phyloP scores from a whole-genome alignment of 2,329 filamentous ascomycete species.

The Didymella pinodella region DNA sequence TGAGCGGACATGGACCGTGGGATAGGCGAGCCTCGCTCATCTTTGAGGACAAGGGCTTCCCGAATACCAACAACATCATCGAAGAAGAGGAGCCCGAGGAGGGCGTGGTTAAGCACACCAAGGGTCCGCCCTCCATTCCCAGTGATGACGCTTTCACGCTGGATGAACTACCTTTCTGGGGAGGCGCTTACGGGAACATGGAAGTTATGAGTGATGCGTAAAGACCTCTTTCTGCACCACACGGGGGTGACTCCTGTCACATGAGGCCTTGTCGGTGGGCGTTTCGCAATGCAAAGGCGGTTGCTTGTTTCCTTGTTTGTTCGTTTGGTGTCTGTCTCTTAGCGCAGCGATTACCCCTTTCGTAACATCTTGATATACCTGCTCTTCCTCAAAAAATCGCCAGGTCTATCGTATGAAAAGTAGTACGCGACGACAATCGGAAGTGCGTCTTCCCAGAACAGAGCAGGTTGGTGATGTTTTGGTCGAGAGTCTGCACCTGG shows the following conservation, averaged over 20 bases:
- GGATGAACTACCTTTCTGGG: conserved; percentile 51
- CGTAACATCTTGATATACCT: conserved; percentile 8
- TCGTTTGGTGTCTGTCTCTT: conserved; percentile 15
- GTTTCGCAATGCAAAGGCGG: background rate
- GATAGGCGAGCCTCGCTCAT: conserved; percentile 48
- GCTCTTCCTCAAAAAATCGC: conserved; percentile 1
- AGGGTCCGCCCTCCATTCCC: conserved; percentile 48
- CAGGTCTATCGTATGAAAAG: background rate
- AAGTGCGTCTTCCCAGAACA: background rate
- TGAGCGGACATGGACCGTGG: conserved; percentile 48
- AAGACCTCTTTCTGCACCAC: conserved; percentile 14
- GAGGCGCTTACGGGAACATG: conserved; percentile 36
- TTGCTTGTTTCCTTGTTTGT: background rate
- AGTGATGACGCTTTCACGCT: conserved; percentile 51
- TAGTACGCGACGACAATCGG: background rate
- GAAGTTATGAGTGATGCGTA: conserved; percentile 39
- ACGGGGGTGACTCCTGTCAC: background rate
- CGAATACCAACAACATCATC: conserved; percentile 47
- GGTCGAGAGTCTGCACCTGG: conserved; percentile 3
- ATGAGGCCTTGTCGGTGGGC: background rate
- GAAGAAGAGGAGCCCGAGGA: conserved; percentile 51
- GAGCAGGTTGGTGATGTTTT: conserved; percentile 6
- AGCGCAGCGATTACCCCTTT: conserved; percentile 22
- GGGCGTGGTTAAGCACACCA: conserved; percentile 37
- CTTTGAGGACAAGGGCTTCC: conserved; percentile 52